Percentiles rank a stretch among this genome's conserved stretches.
Evolutionary conservation across 257 asterid species (phyloP).

Genomic region (Leonotis leonurus): DNA sequence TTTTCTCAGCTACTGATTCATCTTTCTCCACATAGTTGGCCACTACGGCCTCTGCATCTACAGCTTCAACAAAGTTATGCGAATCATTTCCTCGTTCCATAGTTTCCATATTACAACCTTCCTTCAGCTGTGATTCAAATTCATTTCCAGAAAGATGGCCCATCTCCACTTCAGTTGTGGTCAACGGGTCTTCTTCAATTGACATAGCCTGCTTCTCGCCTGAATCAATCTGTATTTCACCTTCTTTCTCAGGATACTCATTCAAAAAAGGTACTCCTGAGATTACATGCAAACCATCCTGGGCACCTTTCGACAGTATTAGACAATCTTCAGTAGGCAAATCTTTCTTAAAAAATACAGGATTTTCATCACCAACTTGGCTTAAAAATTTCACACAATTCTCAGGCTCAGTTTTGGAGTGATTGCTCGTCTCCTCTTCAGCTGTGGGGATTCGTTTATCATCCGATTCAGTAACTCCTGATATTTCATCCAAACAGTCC

Average conservation of each 20-base stretch:
- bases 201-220: neutral
- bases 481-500: slow-evolving; percentile 22
- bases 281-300: no score
- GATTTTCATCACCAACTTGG: no score
- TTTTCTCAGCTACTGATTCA: no score
- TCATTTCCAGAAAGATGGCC: slow-evolving; percentile 1
- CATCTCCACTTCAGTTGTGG: neutral
- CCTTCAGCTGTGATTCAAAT: neutral
- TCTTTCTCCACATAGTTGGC: no score
- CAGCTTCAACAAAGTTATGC: no score
- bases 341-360: no score
- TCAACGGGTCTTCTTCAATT: neutral
- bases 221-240: neutral
- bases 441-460: neutral
- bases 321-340: no score
- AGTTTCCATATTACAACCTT: no score
- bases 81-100: no score
- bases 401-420: neutral
- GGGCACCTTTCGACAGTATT: no score
- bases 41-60: no score
- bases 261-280: neutral
- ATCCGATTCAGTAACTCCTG: slow-evolving; percentile 31
- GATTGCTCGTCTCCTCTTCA: neutral
- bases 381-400: neutral
- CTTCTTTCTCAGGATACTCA: neutral